phyloP scores from a whole-genome alignment of 2,329 filamentous ascomycete genomes.

The Chalara sp. region DNA sequence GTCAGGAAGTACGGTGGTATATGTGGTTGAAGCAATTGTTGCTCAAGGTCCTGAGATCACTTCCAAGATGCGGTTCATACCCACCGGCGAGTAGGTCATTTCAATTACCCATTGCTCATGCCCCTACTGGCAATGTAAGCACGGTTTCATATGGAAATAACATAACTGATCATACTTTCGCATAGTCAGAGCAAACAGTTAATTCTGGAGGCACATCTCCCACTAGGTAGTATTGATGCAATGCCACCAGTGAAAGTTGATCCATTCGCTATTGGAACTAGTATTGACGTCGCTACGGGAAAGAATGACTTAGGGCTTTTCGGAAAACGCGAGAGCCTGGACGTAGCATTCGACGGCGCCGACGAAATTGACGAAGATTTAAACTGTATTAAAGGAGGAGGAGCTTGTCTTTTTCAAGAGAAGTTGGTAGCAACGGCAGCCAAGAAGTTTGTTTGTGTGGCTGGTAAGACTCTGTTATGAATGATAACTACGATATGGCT shows the following conservation, averaged over 20 bases:
- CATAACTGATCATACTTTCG: neutral
- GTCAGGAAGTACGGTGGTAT: conserved; percentile 74
- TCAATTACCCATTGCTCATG: conserved; percentile 7
- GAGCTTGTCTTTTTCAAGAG: conserved; percentile 96
- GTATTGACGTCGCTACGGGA: conserved; percentile 58
- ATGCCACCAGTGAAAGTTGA: conserved; percentile 23
- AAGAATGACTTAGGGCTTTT: conserved; percentile 27
- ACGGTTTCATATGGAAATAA: neutral
- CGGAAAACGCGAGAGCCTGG: conserved; percentile 48
- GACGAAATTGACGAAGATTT: conserved; percentile 93
- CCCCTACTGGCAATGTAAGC: neutral
- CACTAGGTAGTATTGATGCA: conserved; percentile 47
- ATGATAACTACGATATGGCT: neutral
- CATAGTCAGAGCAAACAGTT: conserved; percentile 71
- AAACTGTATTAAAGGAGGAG: conserved; percentile 96
- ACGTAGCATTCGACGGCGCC: conserved; percentile 92
- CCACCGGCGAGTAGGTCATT: conserved; percentile 63
- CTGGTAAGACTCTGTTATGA: conserved; percentile 44
- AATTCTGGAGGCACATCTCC: conserved; percentile 72
- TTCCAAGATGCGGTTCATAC: conserved; percentile 66
- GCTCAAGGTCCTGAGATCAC: conserved; percentile 48
- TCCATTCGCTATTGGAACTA: conserved; percentile 29
- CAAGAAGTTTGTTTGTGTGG: conserved; percentile 81
- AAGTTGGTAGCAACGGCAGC: conserved; percentile 86
- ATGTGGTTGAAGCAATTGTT: conserved; percentile 76